These are phyloP conservation scores for Globisporangium cederbergense DNA, from an alignment of 352 stramenopile genomes.

Conservation along the genomic window DNA sequence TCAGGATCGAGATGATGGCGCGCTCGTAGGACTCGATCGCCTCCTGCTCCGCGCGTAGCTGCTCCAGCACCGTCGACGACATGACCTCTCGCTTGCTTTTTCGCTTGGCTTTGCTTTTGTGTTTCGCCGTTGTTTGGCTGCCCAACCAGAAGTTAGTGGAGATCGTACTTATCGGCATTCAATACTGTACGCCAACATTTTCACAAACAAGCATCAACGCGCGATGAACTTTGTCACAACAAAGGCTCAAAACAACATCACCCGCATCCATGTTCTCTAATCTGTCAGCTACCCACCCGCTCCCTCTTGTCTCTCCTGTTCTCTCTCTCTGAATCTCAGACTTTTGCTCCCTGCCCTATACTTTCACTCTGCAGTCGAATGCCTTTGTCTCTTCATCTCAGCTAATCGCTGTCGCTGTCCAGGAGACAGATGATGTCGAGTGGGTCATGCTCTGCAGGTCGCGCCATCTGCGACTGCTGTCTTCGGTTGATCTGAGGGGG, in stretches of 20 bases:
- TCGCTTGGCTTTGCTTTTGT: background rate
- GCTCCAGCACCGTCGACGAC: conserved; percentile 85
- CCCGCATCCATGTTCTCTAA: background rate
- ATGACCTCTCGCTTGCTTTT: conserved; percentile 27
- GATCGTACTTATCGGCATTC: background rate
- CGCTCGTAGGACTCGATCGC: conserved; percentile 78
- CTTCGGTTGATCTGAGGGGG: conserved; percentile 42
- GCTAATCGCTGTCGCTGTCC: conserved; percentile 69
- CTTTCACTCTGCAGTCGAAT: background rate
- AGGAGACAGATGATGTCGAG: conserved; percentile 76
- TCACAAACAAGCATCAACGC: too few relatives aligned
- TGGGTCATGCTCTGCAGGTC: conserved; percentile 23
- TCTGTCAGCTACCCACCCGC: background rate
- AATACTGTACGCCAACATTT: background rate
- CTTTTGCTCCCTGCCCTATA: background rate
- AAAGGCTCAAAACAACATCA: background rate
- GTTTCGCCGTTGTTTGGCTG: conserved; percentile 5
- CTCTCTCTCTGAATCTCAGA: background rate
- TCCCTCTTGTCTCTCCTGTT: background rate
- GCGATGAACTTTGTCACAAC: background rate
- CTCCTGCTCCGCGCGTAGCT: conserved; percentile 77
- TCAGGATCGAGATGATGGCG: conserved; percentile 62
- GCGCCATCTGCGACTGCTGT: conserved; percentile 10
- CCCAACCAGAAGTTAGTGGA: background rate
- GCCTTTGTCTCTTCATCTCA: conserved; percentile 16